Percentiles rank a stretch among this genome's conserved stretches.
These are phyloP conservation scores for Aphanomyces invadans DNA, from an alignment of 352 stramenopile species.

Conservation along the genomic window DNA sequence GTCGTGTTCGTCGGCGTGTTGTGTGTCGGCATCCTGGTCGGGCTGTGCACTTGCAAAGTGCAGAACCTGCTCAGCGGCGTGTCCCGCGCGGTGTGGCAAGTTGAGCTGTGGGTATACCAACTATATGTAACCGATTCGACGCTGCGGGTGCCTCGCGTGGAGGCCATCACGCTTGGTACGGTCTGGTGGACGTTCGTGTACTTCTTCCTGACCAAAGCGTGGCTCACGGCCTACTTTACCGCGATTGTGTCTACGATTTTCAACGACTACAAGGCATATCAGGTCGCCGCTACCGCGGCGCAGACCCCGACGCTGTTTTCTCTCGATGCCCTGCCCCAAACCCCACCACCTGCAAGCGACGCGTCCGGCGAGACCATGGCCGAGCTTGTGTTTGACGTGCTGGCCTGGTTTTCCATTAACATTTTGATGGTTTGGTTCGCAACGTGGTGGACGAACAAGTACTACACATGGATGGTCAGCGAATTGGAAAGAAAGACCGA, in stretches of 20 bases:
- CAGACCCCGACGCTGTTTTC: no score
- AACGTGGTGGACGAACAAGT: background rate
- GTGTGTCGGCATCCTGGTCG: background rate
- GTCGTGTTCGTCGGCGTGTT: background rate
- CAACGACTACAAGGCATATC: background rate
- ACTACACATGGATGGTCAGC: background rate
- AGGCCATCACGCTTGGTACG: background rate
- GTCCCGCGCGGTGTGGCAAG: background rate
- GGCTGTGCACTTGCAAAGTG: background rate
- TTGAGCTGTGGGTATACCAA: constrained; percentile 4
- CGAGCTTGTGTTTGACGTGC: background rate
- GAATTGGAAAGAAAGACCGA: background rate
- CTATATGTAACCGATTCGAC: constrained; percentile 10
- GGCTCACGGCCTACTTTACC: constrained; percentile 7
- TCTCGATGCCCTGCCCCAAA: background rate
- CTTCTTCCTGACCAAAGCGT: background rate
- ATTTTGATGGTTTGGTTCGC: constrained; percentile 4
- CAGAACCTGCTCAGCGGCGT: constrained; percentile 1
- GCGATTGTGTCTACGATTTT: background rate
- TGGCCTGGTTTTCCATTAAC: background rate
- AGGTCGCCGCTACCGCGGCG: no score
- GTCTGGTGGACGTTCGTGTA: constrained; percentile 7
- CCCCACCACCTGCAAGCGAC: background rate
- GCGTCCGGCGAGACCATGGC: background rate
- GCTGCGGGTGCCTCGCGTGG: background rate